Percentiles rank a stretch among this genome's conserved stretches.
phyloP scores from a whole-genome alignment of 176 grass and related monocot species.

The Oryza rufipogon region DNA sequence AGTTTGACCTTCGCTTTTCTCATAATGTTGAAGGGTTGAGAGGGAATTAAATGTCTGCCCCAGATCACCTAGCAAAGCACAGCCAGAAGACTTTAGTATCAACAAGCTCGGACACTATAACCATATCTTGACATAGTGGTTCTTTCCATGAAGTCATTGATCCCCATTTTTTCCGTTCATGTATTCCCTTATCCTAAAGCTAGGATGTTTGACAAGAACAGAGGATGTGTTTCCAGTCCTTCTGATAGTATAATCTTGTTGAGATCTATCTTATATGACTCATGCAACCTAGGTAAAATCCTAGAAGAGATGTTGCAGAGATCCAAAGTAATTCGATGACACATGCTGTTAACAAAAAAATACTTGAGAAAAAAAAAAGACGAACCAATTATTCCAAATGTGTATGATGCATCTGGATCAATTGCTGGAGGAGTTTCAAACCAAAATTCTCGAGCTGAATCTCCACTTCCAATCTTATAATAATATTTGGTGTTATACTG shows the following conservation, averaged over 20 bases:
- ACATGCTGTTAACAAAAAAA: not conserved
- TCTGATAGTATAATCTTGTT: not conserved
- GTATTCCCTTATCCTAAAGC: constrained; percentile 6
- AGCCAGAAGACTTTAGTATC: constrained; percentile 20
- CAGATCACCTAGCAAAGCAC: constrained; percentile 74
- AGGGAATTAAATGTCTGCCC: constrained; percentile 98
- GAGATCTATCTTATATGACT: not conserved
- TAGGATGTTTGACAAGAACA: constrained; percentile 17
- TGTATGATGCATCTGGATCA: constrained; percentile 78
- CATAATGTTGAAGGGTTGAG: constrained; percentile 93
- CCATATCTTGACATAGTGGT: not conserved
- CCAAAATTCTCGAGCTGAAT: constrained; percentile 86
- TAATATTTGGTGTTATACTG: constrained; percentile 90
- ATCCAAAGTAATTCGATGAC: constrained; percentile 11
- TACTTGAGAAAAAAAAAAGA: constrained; percentile 14
- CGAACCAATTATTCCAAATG: constrained; percentile 94
- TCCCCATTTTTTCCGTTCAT: not conserved
- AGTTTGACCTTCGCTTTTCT: constrained; percentile 68
- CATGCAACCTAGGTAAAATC: not conserved
- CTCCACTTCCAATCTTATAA: constrained; percentile 80
- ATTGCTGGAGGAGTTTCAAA: constrained; percentile 90
- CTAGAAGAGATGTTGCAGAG: not conserved
- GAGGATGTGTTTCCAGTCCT: not conserved
- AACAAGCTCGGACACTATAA: constrained; percentile 1
- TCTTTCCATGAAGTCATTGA: constrained; percentile 9